Base-by-base conservation (phyloP, 2,329 filamentous ascomycete species). In the Calonectria pseudoturangicola region DNA sequence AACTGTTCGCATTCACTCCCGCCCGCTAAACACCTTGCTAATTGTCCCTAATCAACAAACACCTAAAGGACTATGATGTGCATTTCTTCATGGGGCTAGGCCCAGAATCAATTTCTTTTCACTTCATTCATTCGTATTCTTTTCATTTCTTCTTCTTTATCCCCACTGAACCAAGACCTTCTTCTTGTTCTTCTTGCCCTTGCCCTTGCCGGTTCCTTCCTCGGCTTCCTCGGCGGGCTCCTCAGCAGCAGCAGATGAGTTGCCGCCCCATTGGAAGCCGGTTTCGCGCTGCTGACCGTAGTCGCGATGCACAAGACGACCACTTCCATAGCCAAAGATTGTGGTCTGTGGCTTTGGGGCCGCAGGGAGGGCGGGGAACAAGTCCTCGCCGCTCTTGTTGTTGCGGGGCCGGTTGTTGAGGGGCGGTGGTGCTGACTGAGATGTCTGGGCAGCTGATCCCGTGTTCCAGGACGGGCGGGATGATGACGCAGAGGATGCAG, bases 331-430 rank as follows among this genome's bases (percentile, higher is more conserved):
- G 3, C 90, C 90, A 68, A 92, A 92, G 54, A 92, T 91, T 0
- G 89, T 91, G 1, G 89, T 91, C 50, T 87, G 86, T 3, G 90
- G 89, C 79, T 92, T 98, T 0, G 94, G 89, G 1, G 95, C 95
- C 0, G 92, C 88, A 0, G 96, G 96, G 1, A 98, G 88, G 1
- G 95, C 93, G 0, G 96, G 96, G 84, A 98, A 98, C 0, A 92
- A 91, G 74, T 96, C 93, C 54, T 85, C 84, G 58, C 82, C 84
- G 36, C 80, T 80, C 30, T 76, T 77, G 41, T 72, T 60, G 18
- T 71, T 70, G 45, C 65, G 68, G 30, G 68, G 79, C 30, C 69
- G 74, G 41, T 70, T 76, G 68, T 74, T 75, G 66, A 72, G 58
- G 66, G 74, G 58, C 18, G 79, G 56, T 66, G 74, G 58, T 21